Conservation (phyloP, 768 basidiomycete species). For the Epithele typhae region DNA sequence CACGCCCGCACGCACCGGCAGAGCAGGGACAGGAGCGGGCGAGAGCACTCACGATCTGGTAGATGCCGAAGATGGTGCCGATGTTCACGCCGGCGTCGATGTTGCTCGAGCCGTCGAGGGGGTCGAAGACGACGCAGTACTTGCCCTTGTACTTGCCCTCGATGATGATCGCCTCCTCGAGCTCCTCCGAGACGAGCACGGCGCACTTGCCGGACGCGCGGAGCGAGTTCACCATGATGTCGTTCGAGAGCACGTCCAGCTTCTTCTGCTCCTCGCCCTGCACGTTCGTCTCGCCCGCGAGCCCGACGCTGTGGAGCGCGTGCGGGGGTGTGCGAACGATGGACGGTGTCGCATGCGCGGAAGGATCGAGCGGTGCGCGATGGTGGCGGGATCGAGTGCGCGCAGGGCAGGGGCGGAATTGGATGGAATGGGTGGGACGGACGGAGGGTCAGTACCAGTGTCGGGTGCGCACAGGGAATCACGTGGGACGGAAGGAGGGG, state of each 20-base stretch:
- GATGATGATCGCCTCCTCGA: conserved; percentile 89
- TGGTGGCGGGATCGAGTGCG: no score
- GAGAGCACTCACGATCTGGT: conserved; percentile 66
- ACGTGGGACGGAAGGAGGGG: no score
- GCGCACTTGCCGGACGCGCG: conserved; percentile 95
- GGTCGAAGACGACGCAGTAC: conserved; percentile 99
- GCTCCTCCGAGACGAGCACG: conserved; percentile 95
- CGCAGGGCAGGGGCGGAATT: background rate
- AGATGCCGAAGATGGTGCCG: conserved; percentile 96
- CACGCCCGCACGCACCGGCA: no score
- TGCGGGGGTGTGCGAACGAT: no score
- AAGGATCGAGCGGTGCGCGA: background rate
- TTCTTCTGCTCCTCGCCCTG: conserved; percentile 99
- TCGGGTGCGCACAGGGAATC: background rate
- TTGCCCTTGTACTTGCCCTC: conserved; percentile 75
- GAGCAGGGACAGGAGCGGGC: background rate
- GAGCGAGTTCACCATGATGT: conserved; percentile 98
- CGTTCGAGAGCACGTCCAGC: conserved; percentile 94
- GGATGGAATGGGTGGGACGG: background rate
- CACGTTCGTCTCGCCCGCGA: conserved; percentile 94
- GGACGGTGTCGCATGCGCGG: no score
- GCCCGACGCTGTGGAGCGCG: conserved; percentile 67
- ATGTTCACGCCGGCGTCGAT: conserved; percentile 99
- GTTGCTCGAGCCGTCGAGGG: conserved; percentile 93
- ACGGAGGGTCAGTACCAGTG: background rate